Evolutionary conservation across 2,329 filamentous ascomycete species (phyloP), one percentile per base, ranked within the genome.

Genomic region (Pseudocercospora vitis): DNA sequence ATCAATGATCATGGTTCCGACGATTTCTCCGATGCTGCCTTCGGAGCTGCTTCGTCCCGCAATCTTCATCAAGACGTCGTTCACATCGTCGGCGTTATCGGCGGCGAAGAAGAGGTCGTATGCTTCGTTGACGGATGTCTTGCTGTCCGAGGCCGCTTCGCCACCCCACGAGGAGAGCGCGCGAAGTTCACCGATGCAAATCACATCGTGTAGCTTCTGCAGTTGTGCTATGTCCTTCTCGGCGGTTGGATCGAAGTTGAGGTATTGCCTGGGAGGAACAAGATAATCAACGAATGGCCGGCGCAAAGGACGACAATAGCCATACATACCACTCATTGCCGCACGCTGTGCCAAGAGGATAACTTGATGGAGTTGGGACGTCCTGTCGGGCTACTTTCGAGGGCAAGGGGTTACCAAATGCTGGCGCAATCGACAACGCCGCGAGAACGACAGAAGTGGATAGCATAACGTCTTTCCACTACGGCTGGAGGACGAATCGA

Each of bases 271-370:
- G n/a, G n/a, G n/a, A n/a, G n/a, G n/a, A n/a, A n/a, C n/a, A n/a
- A n/a, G n/a, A n/a, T n/a, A n/a, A n/a, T n/a, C n/a, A n/a, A n/a
- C n/a, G n/a, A n/a, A n/a, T n/a, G n/a, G n/a, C n/a, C n/a, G n/a
- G n/a, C n/a, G n/a, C n/a, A n/a, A n/a, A n/a, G n/a, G n/a, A n/a
- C n/a, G n/a, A n/a, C n/a, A n/a, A n/a, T n/a, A n/a, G n/a, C n/a
- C n/a, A n/a, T n/a, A n/a, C n/a, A n/a, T n/a, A n/a, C 58, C 55
- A 60, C 42, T 62, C 59, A 24, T 60, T 46, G 37, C 47, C 52
- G 39, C 58, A 62, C 18, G 55, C 49, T 24, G 50, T 53, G 7
- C 42, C 57, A 9, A 57, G 48, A 14, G 59, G 59, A 44, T 61
- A 61, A 26, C 48, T 23, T 33, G 59, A 61, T 31, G 59, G 59